Evolutionary conservation across 345 rosid genomes (phyloP).

Genomic region (Corymbia maculata): DNA sequence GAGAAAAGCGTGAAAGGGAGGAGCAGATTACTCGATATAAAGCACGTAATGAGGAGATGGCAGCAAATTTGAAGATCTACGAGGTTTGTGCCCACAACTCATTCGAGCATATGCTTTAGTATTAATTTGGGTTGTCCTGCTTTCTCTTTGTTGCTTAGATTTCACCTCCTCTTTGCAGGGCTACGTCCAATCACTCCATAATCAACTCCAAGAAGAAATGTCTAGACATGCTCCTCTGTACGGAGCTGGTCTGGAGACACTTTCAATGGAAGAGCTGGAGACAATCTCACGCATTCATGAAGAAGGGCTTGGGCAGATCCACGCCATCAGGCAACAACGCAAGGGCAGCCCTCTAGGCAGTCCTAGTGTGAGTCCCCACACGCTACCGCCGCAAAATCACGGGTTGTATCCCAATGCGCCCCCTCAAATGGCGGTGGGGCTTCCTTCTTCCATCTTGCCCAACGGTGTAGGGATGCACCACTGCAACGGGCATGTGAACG

Average conservation of each 20-base stretch:
- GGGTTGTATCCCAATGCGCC: slow-evolving; percentile 63
- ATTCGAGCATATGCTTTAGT: neutral
- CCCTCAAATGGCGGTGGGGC: slow-evolving; percentile 62
- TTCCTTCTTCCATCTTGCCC: slow-evolving; percentile 58
- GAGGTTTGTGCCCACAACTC: slow-evolving; percentile 40
- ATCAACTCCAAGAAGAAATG: slow-evolving; percentile 82
- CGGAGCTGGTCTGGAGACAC: slow-evolving; percentile 86
- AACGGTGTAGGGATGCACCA: slow-evolving; percentile 67
- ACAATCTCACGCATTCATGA: slow-evolving; percentile 86
- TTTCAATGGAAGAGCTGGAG: slow-evolving; percentile 86
- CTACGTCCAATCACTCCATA: slow-evolving; percentile 67
- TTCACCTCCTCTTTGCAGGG: slow-evolving; percentile 41
- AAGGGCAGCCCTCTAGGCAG: slow-evolving; percentile 71
- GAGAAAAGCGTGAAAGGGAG: slow-evolving; percentile 89
- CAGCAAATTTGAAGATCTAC: slow-evolving; percentile 74
- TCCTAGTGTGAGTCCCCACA: slow-evolving; percentile 57
- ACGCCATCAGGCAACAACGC: slow-evolving; percentile 65
- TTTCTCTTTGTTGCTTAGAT: neutral
- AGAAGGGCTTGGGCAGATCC: slow-evolving; percentile 90
- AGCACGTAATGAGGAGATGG: slow-evolving; percentile 93
- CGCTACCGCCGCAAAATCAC: slow-evolving; percentile 54
- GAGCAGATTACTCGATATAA: slow-evolving; percentile 90
- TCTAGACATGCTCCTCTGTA: slow-evolving; percentile 89
- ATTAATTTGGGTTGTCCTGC: neutral
- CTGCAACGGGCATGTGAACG: slow-evolving; percentile 76